Conservation (phyloP, 805 yeast species). For the Lachancea meyersii region DNA sequence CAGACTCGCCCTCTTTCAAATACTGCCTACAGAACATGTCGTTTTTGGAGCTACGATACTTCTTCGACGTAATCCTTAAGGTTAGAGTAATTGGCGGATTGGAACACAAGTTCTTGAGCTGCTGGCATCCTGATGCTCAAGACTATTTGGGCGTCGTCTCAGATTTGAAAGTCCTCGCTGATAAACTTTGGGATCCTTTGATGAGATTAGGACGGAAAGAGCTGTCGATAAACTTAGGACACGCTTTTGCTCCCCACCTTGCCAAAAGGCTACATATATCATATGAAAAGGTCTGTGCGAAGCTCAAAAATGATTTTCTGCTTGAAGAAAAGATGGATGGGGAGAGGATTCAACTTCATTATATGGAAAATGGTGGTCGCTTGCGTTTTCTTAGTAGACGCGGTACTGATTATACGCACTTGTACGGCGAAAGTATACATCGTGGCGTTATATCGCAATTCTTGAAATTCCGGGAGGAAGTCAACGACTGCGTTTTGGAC, state of each 20-base stretch:
- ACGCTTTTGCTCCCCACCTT: constrained; percentile 67
- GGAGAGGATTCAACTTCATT: constrained; percentile 78
- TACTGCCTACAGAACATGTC: constrained; percentile 50
- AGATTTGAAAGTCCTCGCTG: constrained; percentile 54
- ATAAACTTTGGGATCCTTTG: constrained; percentile 47
- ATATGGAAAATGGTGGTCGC: constrained; percentile 39
- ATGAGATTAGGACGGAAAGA: constrained; percentile 39
- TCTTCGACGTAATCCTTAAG: constrained; percentile 61
- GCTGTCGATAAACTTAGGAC: constrained; percentile 31
- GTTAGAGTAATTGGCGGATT: constrained; percentile 52
- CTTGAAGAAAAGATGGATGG: constrained; percentile 95
- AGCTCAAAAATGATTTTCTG: constrained; percentile 44
- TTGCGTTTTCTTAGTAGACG: constrained; percentile 47
- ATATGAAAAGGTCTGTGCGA: constrained; percentile 45
- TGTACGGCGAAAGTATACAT: constrained; percentile 53
- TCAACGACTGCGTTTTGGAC: constrained; percentile 48
- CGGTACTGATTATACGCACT: constrained; percentile 63
- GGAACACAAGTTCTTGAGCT: constrained; percentile 49
- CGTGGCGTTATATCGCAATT: constrained; percentile 52
- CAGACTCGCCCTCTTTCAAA: constrained; percentile 36
- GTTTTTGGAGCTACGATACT: constrained; percentile 58
- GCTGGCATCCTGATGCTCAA: constrained; percentile 78
- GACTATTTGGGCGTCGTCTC: constrained; percentile 59
- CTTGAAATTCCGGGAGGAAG: constrained; percentile 35
- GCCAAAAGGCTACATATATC: constrained; percentile 50